Evolutionary conservation across 2,329 filamentous ascomycete species (phyloP), one percentile per base, ranked within the genome.

Genomic region (Aspergillus ruber): DNA sequence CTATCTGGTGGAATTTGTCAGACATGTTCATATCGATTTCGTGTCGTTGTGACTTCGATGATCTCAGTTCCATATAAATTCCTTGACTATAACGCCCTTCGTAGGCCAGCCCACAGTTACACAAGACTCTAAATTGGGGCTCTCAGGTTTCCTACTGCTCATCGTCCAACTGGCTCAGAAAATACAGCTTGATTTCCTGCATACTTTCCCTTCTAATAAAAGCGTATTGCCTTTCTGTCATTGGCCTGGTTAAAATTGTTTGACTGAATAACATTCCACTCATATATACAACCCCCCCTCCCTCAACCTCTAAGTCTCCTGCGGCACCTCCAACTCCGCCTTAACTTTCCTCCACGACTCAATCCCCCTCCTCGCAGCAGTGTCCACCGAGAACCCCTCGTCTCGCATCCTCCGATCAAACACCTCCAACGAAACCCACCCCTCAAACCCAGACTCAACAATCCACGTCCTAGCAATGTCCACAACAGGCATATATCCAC

Each of bases 381-480:
- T 25, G 8, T 43, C n/a, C 1, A 43, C 42, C 20, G 18, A 23
- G 10, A 13, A 41, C 8, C 35, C 23, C 25, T 56, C 47, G 1
- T 52, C 47, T 18, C 47, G 20, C 56, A 58, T 56, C 29, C 51
- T 46, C 38, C 56, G 47, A 40, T 58, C 52, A 47, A 60, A 60
- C 2, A 49, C 49, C 44, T 61, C 59, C 15, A 61, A 33, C 3
- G 52, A 58, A 9, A 61, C 53, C 46, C 55, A 56, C 1, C 59
- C 59, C 21, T 46, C 45, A 47, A 50, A 60, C 2, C 47, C 42
- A 18, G 52, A 56, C 4, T 56, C 6, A n/a, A 15, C 38, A n/a
- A 60, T 33, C 51, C 50, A 60, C 4, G 50, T 44, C 13, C 41
- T 39, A 2, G 49, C 49, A 25, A 60, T 50, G 12, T 54, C 49